A percentile compares a stretch with the other conserved stretches of the same genome.
Evolutionary conservation across 1,284 basidiomycete species (phyloP).

Genomic region (Moniliophthora roreri): DNA sequence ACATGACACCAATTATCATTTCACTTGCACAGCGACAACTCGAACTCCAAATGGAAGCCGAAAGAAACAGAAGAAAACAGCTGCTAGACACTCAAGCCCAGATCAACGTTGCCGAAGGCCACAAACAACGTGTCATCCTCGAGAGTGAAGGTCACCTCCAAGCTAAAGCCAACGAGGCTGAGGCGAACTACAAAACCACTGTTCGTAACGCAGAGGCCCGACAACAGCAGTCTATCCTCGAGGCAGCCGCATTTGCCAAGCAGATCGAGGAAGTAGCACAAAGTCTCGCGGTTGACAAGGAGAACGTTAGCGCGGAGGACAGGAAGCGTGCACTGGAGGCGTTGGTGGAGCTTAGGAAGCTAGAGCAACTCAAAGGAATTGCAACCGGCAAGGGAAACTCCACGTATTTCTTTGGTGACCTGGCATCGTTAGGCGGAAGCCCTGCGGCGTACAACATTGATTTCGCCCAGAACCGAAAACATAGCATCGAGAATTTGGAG

Average conservation of each 20-base stretch:
- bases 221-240: conserved; percentile 46
- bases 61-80: conserved; percentile 52
- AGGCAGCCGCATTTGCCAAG: conserved; percentile 44
- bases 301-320: conserved; percentile 28
- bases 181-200: conserved; percentile 43
- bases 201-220: conserved; percentile 43
- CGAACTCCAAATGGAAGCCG: conserved; percentile 57
- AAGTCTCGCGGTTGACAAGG: conserved; percentile 29
- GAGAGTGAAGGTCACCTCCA: conserved; percentile 49
- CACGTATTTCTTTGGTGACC: conserved; percentile 56
- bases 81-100: conserved; percentile 55
- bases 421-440: conserved; percentile 28
- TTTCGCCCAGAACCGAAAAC: too few relatives aligned
- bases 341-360: conserved; percentile 43
- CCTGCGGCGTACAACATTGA: background rate
- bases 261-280: conserved; percentile 44
- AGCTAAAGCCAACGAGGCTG: conserved; percentile 45
- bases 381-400: conserved; percentile 46
- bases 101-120: conserved; percentile 54
- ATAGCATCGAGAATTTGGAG: too few relatives aligned
- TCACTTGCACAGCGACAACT: conserved; percentile 40
- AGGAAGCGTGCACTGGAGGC: conserved; percentile 37
- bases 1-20: background rate
- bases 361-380: conserved; percentile 52
- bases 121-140: conserved; percentile 51